Conservation (phyloP, 2,329 filamentous ascomycete genomes). For the Scedosporium apiospermum region DNA sequence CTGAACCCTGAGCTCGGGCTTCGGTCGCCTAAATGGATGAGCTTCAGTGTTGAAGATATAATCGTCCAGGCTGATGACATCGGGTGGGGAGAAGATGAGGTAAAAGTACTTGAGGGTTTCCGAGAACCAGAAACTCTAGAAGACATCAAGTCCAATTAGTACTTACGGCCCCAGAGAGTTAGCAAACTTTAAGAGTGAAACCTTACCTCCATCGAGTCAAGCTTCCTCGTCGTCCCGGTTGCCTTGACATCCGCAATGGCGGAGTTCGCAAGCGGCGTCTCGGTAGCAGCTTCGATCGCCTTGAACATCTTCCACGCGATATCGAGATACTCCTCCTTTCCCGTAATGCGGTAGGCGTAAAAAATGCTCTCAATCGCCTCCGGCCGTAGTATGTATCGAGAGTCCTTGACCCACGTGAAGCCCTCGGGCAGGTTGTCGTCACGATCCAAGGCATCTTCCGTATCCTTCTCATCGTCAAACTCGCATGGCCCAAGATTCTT, state of each 20-base stretch:
- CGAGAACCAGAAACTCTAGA: slow-evolving; percentile 55
- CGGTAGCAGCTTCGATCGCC: slow-evolving; percentile 33
- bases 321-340: slow-evolving; percentile 35
- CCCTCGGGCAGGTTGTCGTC: slow-evolving; percentile 36
- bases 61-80: slow-evolving; percentile 56
- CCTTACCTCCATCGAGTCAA: slow-evolving; percentile 54
- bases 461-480: slow-evolving; percentile 20
- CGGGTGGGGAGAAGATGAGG: slow-evolving; percentile 56
- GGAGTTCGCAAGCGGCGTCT: slow-evolving; percentile 37
- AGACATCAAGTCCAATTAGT: slow-evolving; percentile 6
- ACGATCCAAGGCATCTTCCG: slow-evolving; percentile 1
- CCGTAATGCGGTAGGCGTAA: slow-evolving; percentile 42
- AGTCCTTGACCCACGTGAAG: slow-evolving; percentile 47
- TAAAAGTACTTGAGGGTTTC: slow-evolving; percentile 73
- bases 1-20: background rate
- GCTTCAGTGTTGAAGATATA: slow-evolving; percentile 52
- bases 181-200: background rate
- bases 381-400: slow-evolving; percentile 38
- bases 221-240: slow-evolving; percentile 22
- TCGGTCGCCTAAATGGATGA: slow-evolving; percentile 27
- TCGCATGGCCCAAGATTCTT: slow-evolving; percentile 17
- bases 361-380: slow-evolving; percentile 47
- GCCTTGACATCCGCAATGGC: slow-evolving; percentile 37
- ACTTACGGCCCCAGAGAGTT: slow-evolving; percentile 12
- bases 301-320: slow-evolving; percentile 44